Conservation (phyloP, 345 rosid species). For the Schrenkiella parvula region DNA sequence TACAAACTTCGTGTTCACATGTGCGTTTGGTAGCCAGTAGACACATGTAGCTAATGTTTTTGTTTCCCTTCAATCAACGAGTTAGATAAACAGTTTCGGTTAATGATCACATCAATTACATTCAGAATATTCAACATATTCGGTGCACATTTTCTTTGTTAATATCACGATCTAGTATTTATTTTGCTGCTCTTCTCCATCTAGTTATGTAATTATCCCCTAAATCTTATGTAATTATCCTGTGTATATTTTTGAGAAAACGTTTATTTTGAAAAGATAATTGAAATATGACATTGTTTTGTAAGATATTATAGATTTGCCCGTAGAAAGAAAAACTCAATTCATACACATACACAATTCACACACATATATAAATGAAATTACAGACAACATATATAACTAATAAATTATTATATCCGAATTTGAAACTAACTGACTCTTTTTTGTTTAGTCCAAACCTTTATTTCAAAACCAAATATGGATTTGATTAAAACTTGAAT, state of each 20-base stretch:
- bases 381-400: not conserved
- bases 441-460: not conserved
- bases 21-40: not conserved
- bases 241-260: not conserved
- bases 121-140: conserved; percentile 9
- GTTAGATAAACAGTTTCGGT: not conserved
- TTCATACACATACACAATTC: not conserved
- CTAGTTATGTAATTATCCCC: not conserved
- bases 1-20: not conserved
- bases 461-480: not conserved
- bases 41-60: not conserved
- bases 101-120: not conserved
- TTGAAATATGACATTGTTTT: not conserved
- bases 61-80: too few species aligned
- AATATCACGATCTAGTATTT: not conserved
- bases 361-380: not conserved
- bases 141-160: not conserved
- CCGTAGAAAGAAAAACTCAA: not conserved
- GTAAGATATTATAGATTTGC: not conserved
- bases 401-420: too few species aligned
- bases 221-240: not conserved
- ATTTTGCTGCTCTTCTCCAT: not conserved
- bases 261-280: not conserved
- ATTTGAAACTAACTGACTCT: too few species aligned
- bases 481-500: not conserved